These are phyloP conservation scores for Plasmodium gaboni DNA, from an alignment of 169 alveolate genomes.

Conservation along the genomic window DNA sequence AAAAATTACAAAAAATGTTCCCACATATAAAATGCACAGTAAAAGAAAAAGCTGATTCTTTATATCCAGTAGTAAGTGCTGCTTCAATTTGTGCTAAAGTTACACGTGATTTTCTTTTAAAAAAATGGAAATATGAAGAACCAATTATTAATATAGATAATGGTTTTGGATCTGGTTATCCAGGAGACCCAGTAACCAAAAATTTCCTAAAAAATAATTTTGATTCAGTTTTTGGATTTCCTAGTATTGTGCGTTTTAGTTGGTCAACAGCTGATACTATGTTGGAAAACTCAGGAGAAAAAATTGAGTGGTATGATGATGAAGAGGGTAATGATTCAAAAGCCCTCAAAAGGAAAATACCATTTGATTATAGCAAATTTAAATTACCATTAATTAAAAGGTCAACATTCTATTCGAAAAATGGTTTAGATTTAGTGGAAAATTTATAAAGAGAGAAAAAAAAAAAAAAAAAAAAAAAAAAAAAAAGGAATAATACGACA, in stretches of 20 bases:
- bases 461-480: not conserved
- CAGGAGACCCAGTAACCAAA: slow-evolving; percentile 95
- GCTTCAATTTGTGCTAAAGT: slow-evolving; percentile 98
- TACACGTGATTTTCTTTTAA: slow-evolving; percentile 92
- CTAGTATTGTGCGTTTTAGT: slow-evolving; percentile 89
- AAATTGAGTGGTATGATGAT: slow-evolving; percentile 88
- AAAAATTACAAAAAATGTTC: slow-evolving; percentile 84
- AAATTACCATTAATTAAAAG: slow-evolving; percentile 46
- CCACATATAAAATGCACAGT: slow-evolving; percentile 90
- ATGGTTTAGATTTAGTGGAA: slow-evolving; percentile 60
- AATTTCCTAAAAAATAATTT: slow-evolving; percentile 90
- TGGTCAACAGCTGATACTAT: slow-evolving; percentile 91
- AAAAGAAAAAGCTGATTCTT: slow-evolving; percentile 96
- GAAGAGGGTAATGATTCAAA: slow-evolving; percentile 67
- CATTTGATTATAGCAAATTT: slow-evolving; percentile 68
- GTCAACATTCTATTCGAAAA: slow-evolving; percentile 49
- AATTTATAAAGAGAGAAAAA: slow-evolving; percentile 9
- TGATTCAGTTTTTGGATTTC: slow-evolving; percentile 96
- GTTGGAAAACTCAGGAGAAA: slow-evolving; percentile 83
- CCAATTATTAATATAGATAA: slow-evolving; percentile 80
- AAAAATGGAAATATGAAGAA: slow-evolving; percentile 78
- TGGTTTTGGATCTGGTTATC: slow-evolving; percentile 89
- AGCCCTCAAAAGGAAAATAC: slow-evolving; percentile 70
- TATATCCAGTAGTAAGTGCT: slow-evolving; percentile 96
- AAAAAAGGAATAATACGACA: not conserved